Base-by-base conservation (phyloP, 2,329 filamentous ascomycete genomes). In the Penicillium sp. region DNA sequence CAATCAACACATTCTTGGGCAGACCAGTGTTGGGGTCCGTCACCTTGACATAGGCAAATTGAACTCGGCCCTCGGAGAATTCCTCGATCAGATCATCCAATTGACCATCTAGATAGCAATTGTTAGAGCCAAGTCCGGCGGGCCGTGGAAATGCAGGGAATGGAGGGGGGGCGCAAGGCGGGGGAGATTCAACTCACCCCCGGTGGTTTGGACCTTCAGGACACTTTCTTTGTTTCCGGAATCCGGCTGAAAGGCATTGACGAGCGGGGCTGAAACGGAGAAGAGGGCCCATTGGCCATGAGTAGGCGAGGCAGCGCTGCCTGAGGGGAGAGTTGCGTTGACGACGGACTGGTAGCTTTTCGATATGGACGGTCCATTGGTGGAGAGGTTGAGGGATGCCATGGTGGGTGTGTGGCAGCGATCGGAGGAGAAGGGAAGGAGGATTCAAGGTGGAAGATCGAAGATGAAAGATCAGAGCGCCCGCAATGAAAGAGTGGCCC, bases 31-130 rank as follows among this genome's bases (percentile, higher is more conserved):
- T 99, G 49, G 91, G 89, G 70, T 99, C 94, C 73, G 92, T 96
- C 77, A 99, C 88, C 76, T 96, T 97, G 66, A 94, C 87, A 68
- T 95, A 97, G 23, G 91, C 94, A 75, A 97, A 99, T 75, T 99
- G 94, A 62, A 99, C 89, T 65, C 91, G 88, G 48, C 94, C 94
- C 73, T 99, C 94, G 61, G 88, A 97, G 75, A 99, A 96, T 59
- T 99, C 94, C 62, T 99, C 94, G 63, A 96, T 84, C 52, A 99
- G 80, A 60, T 97, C 91, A 51, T 85, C 79, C 56, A 99, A 80
- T 74, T 99, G 93, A 57, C 94, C 94, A 77, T 97, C 92, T 94
- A 68, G 33, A 44, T 1, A 23, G n/a, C 6, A 20, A 5, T 6
- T 40, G 24, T 52, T 18, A 55, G 44, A 21, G 15, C 9, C 42